Base-by-base conservation (phyloP, 169 alveolate species). In the Eimeria mitis region DNA sequence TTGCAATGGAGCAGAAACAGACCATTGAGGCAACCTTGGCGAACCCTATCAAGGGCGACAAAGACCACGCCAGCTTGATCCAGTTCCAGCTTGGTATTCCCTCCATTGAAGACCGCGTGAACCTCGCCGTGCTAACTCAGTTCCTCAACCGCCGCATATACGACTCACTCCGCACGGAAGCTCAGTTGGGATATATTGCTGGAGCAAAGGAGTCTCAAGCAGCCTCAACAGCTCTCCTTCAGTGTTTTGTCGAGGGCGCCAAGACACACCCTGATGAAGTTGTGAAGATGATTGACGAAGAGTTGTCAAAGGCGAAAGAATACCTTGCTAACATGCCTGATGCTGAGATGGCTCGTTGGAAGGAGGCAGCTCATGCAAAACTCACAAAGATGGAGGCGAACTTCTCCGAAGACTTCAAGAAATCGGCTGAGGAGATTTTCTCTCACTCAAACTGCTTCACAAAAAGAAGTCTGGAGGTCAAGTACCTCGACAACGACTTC, bases 81-180 rank as follows among this genome's bases (percentile, higher is more conserved):
- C 89, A 90, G 71, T 89, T 81, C 89, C 97, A 95, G 89, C 94
- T 95, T 31, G 97, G 97, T 54, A 76, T 95, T 76, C 97, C 97
- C 7, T 88, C 96, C 21, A 95, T 95, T 49, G 97, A 87, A 56
- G 97, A 95, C 14, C 95, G 97, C 25, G 97, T 95, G 73, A 95
- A 95, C 61, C 95, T 95, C 13, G 92, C 94, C 25, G 84, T 95
- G 25, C 70, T 95, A 14, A 49, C 89, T 14, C 95, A 78, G 56
- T 78, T 95, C 89, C 94, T 95, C 59, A 89, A 95, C 76, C 73
- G 96, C 42, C 63, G 91, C 40, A 88, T 91, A 21, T 95, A 73
- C 56, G 96, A 95, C 49, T 68, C 91, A 9, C 97, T 95, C 31
- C 97, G 97, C 47, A 95, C 97, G 89, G 95, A 95, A 71, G 94